Evolutionary conservation across 2,329 filamentous ascomycete genomes (phyloP).

Genomic region (Penicillium sp.): DNA sequence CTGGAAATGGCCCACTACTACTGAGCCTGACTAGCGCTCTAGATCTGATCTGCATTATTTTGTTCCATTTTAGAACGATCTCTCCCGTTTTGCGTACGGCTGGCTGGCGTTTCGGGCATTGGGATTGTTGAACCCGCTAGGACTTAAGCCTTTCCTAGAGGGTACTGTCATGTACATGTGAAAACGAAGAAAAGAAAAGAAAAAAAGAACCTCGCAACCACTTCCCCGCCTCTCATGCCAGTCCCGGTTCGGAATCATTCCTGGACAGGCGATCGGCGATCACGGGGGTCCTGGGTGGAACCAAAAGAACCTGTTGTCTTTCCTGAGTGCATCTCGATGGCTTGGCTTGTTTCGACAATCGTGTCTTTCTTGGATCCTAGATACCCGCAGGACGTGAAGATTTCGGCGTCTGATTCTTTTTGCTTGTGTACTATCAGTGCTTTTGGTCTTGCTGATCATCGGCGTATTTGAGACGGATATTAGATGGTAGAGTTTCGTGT

Average conservation of each 20-base stretch:
- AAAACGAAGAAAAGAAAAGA: not conserved
- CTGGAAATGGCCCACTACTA: conserved; percentile 98
- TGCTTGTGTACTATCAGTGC: conserved; percentile 3
- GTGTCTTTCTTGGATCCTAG: too few relatives aligned
- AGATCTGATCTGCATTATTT: not conserved
- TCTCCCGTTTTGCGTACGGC: conserved; percentile 1
- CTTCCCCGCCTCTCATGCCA: too few relatives aligned
- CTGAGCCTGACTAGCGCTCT: conserved; percentile 24
- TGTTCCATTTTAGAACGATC: conserved; percentile 4
- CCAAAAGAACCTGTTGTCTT: too few relatives aligned
- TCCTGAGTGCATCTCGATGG: too few relatives aligned
- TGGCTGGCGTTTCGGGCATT: conserved; percentile 22
- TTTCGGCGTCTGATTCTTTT: not conserved
- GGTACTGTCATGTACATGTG: conserved; percentile 8
- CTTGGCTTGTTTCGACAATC: too few relatives aligned
- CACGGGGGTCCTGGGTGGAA: too few relatives aligned
- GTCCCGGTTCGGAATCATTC: too few relatives aligned
- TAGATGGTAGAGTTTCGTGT: not conserved
- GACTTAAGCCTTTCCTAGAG: conserved; percentile 8
- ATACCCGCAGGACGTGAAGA: not conserved
- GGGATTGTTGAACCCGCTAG: conserved; percentile 6
- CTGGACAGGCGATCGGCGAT: too few relatives aligned
- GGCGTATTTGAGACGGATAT: not conserved
- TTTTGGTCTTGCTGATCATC: not conserved
- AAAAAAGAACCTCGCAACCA: not conserved